Evolutionary conservation across 352 stramenopile genomes (phyloP), one percentile per base, ranked within the genome.

Genomic region (Phytophthora ohioensis): DNA sequence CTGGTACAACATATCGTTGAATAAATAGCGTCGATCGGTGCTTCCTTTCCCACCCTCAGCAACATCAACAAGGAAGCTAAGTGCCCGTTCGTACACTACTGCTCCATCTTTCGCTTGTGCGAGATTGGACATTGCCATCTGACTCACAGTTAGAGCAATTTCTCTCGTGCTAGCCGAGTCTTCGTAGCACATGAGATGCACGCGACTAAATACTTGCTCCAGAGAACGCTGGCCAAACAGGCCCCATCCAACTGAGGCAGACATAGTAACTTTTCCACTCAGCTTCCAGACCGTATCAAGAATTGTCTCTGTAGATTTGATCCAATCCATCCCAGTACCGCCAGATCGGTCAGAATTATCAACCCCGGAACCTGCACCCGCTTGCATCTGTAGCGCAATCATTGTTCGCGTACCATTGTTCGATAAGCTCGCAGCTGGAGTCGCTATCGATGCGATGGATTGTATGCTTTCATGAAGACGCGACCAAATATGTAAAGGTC

Each of bases 251-350:
- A 78, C 62, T 1, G 83, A 75, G 10, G 76, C 62, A 6, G 80
- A 80, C 1, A 88, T 68, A n/a, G 69, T 76, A 2, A 84, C 65
- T 71, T 87, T 89, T n/a, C 84, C 83, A 43, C 86, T 86, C 32
- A 94, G 49, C 45, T 77, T 80, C 87, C 87, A 94, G 36, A 92
- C 71, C 1, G 63, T 80, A 30, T 91, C 71, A 13, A 94, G 73
- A 60, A 91, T 76, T 7, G 78, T 62, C 45, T 91, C 79, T 7
- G 81, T 75, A 13, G 83, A 91, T 46, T 83, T 81, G 51, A 81
- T 60, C 81, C 82, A 90, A 9, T 68, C 67, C 70, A 94, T 76
- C 10, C 84, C 86, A 43, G 38, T 70, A 10, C 60, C 63, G 41
- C 48, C 39, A 30, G 34, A 39, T 32, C 51, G 58, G 17, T 58